A percentile compares a stretch with the other conserved stretches of the same genome.
phyloP scores from a whole-genome alignment of 352 stramenopile species.

The Pythium pectinolyticum region DNA sequence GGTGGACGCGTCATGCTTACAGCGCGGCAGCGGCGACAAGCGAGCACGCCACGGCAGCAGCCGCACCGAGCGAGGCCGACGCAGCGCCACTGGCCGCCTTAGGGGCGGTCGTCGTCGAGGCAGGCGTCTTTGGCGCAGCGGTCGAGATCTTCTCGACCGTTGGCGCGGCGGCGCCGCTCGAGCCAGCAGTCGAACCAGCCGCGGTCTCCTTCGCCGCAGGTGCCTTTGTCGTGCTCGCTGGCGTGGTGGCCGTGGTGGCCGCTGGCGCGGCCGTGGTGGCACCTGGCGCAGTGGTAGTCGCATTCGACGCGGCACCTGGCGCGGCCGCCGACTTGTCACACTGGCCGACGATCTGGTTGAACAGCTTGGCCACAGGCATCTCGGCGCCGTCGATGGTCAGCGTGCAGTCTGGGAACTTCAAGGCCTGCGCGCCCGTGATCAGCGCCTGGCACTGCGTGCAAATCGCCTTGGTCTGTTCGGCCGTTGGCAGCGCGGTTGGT shows the following conservation, averaged over 20 bases:
- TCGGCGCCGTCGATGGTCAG: background rate
- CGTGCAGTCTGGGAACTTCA: constrained; percentile 6
- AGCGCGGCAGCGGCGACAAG: too few species aligned
- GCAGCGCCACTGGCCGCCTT: background rate
- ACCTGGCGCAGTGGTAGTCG: background rate
- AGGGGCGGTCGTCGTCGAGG: background rate
- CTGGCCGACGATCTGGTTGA: constrained; percentile 1
- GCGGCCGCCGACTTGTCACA: background rate
- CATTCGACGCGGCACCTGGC: background rate
- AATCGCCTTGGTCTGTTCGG: constrained; percentile 10
- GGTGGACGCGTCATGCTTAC: too few species aligned
- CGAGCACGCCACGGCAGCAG: background rate
- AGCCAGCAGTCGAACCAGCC: background rate
- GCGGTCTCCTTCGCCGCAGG: background rate
- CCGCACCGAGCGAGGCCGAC: background rate
- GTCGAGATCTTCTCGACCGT: background rate
- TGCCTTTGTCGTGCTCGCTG: background rate
- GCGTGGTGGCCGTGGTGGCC: background rate
- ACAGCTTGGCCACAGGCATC: constrained; percentile 2
- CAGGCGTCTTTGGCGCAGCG: background rate
- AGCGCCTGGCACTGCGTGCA: constrained; percentile 18
- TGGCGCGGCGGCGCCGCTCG: background rate
- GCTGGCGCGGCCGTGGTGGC: background rate
- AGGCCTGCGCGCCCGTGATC: background rate
- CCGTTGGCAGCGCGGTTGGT: constrained; percentile 12